A percentile compares a stretch with the other conserved stretches of the same genome.
These are phyloP conservation scores for Erodium chrysanthum DNA, from an alignment of 441 rosid genomes.

Conservation along the genomic window DNA sequence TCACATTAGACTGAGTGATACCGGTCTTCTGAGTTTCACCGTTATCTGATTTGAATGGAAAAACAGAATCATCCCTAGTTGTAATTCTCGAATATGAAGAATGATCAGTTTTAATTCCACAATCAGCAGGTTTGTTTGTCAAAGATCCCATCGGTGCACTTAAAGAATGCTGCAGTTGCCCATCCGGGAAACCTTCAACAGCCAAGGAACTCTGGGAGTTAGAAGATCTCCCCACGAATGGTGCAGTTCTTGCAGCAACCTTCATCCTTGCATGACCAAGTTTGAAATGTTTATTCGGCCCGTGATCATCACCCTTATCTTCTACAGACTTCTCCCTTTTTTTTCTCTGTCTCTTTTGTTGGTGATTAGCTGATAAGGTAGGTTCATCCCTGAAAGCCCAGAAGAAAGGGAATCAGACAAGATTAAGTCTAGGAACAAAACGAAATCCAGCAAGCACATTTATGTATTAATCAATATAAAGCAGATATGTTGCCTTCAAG, in stretches of 20 bases:
- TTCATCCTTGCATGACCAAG: constrained; percentile 22
- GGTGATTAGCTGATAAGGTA: constrained; percentile 13
- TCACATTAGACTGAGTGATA: constrained; percentile 10
- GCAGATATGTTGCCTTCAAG: background rate
- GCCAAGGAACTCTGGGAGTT: constrained; percentile 5
- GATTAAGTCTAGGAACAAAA: background rate
- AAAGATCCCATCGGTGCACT: constrained; percentile 16
- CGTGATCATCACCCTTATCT: constrained; percentile 17
- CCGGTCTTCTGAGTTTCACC: constrained; percentile 17
- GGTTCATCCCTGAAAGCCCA: constrained; percentile 23
- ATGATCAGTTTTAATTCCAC: constrained; percentile 17
- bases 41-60: constrained; percentile 14
- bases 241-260: constrained; percentile 17
- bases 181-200: constrained; percentile 11
- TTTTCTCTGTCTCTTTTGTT: constrained; percentile 21
- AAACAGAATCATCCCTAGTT: constrained; percentile 19
- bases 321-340: constrained; percentile 16
- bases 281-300: constrained; percentile 24
- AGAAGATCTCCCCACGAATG: constrained; percentile 6
- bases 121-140: constrained; percentile 16
- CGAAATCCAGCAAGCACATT: background rate
- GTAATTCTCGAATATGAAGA: constrained; percentile 18
- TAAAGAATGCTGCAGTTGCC: constrained; percentile 15
- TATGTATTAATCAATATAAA: background rate
- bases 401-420: background rate